phyloP scores from a whole-genome alignment of 371 early-diverging fungal species.

The Nosema muscidifuracis region DNA sequence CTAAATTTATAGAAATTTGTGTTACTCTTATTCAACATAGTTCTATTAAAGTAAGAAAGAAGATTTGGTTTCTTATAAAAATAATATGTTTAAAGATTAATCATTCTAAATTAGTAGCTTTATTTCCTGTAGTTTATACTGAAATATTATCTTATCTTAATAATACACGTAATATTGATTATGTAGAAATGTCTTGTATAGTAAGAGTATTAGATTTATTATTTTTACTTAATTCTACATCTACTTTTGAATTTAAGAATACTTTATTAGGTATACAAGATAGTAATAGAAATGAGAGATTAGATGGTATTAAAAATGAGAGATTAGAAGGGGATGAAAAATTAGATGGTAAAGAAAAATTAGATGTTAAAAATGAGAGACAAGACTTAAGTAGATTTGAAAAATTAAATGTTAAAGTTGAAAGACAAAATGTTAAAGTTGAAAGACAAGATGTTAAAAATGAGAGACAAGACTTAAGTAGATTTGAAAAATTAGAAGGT shows the following conservation, averaged over 20 bases:
- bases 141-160: constrained; percentile 20
- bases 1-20: constrained; percentile 42
- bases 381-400: no score
- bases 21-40: constrained; percentile 1
- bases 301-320: no score
- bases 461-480: no score
- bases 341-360: no score
- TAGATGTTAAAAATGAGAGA: no score
- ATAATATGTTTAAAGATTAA: constrained; percentile 46
- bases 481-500: no score
- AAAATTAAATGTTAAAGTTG: no score
- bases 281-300: no score
- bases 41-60: constrained; percentile 25
- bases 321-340: no score
- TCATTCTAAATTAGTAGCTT: constrained; percentile 31
- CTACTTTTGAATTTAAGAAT: constrained; percentile 43
- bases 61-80: constrained; percentile 37
- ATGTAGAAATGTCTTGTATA: not conserved
- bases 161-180: not conserved
- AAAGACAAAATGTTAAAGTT: no score
- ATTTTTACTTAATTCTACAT: constrained; percentile 35
- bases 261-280: constrained; percentile 1
- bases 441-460: no score
- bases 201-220: constrained; percentile 45
- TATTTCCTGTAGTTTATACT: constrained; percentile 50